phyloP scores from a whole-genome alignment of 2,329 filamentous ascomycete species.

The Mariannaea sp. region DNA sequence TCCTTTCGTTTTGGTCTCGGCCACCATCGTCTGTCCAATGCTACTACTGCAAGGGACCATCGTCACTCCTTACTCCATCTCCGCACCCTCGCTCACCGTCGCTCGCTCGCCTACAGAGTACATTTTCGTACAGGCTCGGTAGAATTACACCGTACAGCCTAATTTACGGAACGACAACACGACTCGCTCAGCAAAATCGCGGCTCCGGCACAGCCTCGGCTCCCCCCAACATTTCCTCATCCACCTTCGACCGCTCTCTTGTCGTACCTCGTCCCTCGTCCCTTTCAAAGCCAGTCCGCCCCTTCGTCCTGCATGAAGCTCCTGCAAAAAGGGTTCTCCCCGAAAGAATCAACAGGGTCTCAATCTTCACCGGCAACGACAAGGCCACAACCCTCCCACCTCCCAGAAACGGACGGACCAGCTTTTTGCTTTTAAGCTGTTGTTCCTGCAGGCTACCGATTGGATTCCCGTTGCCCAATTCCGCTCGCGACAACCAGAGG shows the following conservation, averaged over 20 bases:
- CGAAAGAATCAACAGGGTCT: slow-evolving; percentile 31
- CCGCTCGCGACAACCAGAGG: slow-evolving; percentile 1
- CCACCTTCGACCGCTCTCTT: neutral
- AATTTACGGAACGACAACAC: too few species aligned
- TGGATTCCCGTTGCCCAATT: slow-evolving; percentile 6
- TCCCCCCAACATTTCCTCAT: slow-evolving; percentile 4
- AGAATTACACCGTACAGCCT: neutral
- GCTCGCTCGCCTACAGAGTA: slow-evolving; percentile 5
- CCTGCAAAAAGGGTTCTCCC: slow-evolving; percentile 36
- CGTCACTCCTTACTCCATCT: slow-evolving; percentile 13
- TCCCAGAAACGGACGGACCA: neutral
- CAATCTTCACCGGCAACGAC: slow-evolving; percentile 3
- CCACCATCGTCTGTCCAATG: neutral
- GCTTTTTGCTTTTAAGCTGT: neutral
- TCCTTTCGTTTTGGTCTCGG: too few species aligned
- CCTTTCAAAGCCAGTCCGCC: slow-evolving; percentile 21
- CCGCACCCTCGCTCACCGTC: slow-evolving; percentile 19
- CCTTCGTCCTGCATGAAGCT: slow-evolving; percentile 24
- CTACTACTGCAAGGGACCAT: slow-evolving; percentile 19
- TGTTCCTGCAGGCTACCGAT: slow-evolving; percentile 12
- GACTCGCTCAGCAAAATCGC: neutral
- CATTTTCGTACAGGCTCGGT: slow-evolving; percentile 8
- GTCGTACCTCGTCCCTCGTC: too few species aligned
- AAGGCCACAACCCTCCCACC: neutral
- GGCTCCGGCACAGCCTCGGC: slow-evolving; percentile 16